Percentiles rank a stretch among this genome's conserved stretches.
phyloP scores from a whole-genome alignment of 352 stramenopile species.

The Phytophthora litchii region DNA sequence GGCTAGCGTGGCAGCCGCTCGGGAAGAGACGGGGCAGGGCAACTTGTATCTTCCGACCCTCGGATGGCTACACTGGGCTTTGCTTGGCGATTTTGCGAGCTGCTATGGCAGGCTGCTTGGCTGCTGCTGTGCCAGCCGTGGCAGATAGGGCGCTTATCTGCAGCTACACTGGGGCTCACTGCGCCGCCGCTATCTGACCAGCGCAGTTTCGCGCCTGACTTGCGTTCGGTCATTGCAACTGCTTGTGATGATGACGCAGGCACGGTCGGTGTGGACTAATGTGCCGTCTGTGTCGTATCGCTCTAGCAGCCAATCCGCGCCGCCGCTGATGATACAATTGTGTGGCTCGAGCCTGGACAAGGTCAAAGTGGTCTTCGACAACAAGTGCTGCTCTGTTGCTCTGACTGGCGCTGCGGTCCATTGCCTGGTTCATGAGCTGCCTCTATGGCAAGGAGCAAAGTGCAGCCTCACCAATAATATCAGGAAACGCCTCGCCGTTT shows the following conservation, averaged over 20 bases:
- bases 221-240: constrained; percentile 1
- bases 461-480: constrained; percentile 11
- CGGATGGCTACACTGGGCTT: constrained; percentile 27
- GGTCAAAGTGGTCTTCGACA: too few species aligned
- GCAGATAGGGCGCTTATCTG: constrained; percentile 1
- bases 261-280: too few species aligned
- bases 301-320: background rate
- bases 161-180: too few species aligned
- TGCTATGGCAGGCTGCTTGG: too few species aligned
- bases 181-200: too few species aligned
- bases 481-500: constrained; percentile 21
- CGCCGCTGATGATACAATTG: background rate
- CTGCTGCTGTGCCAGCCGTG: too few species aligned
- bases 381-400: too few species aligned
- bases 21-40: constrained; percentile 29
- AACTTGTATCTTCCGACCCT: constrained; percentile 39
- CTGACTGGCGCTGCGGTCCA: too few species aligned
- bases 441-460: too few species aligned
- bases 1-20: constrained; percentile 15
- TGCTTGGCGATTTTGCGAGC: constrained; percentile 1
- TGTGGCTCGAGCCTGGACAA: background rate
- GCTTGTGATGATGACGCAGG: constrained; percentile 8
- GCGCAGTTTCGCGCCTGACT: background rate
- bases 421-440: too few species aligned
- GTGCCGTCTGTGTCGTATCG: background rate